Percentiles rank a stretch among this genome's conserved stretches.
Conservation (phyloP, 2,329 filamentous ascomycete genomes). For the Aspergillus ruber region DNA sequence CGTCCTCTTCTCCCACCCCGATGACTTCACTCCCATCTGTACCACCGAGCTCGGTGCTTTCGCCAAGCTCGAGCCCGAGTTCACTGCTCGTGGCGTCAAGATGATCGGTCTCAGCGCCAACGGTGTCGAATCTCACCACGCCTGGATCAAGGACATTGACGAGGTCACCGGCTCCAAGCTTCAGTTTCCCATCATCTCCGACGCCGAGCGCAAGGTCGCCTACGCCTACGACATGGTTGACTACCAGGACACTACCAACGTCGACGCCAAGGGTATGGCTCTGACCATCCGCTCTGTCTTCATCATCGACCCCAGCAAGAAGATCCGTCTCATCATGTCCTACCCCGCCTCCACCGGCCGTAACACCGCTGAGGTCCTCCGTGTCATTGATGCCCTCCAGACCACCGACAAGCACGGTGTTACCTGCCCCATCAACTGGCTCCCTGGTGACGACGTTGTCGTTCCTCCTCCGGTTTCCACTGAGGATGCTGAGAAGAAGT, state of each 20-base stretch:
- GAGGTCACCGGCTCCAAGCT: constrained; percentile 69
- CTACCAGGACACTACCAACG: constrained; percentile 76
- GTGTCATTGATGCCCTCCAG: constrained; percentile 74
- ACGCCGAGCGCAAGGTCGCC: constrained; percentile 72
- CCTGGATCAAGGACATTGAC: constrained; percentile 86
- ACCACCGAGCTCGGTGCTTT: constrained; percentile 94
- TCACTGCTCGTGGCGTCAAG: constrained; percentile 80
- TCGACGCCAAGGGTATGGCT: constrained; percentile 71
- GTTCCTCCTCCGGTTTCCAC: constrained; percentile 78
- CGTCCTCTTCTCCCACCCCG: constrained; percentile 64
- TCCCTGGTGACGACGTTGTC: constrained; percentile 83
- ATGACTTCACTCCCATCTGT: constrained; percentile 90
- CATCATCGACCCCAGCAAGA: constrained; percentile 91
- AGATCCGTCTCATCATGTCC: constrained; percentile 84
- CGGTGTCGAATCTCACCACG: constrained; percentile 72
- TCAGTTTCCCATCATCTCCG: constrained; percentile 73
- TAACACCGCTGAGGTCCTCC: constrained; percentile 73
- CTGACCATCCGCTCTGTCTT: constrained; percentile 95
- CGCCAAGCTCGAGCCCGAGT: constrained; percentile 84
- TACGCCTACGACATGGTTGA: constrained; percentile 79
- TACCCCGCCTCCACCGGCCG: constrained; percentile 89
- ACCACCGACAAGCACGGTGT: constrained; percentile 83
- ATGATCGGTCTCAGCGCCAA: constrained; percentile 85
- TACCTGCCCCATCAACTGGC: constrained; percentile 88
- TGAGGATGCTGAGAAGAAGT: constrained; percentile 80